Evolutionary conservation across 2,329 filamentous ascomycete species (phyloP), one percentile per base, ranked within the genome.

Genomic region (Macrophomina pseudophaseolina): DNA sequence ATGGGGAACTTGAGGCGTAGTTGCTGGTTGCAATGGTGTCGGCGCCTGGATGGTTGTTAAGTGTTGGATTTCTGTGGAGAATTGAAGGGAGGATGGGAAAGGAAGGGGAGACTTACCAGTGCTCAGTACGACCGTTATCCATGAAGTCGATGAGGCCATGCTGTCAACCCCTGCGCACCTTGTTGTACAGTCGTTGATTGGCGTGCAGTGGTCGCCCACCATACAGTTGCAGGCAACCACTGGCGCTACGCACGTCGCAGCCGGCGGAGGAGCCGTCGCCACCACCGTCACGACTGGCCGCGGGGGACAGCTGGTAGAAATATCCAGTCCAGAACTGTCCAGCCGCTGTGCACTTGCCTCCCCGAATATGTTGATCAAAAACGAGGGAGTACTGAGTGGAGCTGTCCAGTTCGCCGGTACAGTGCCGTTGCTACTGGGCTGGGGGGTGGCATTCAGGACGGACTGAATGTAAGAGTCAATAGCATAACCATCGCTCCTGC

Each of bases 371-470:
- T 35, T 32, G n/a, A 46, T 1, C 28, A 35, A 4, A n/a, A n/a
- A 3, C 7, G 54, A 18, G 1, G 54, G 23, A 14, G 18, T 32
- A 28, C 54, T 40, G 38, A 28, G 30, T 5, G 32, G 4, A 2
- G 28, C 12, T 23, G 23, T 33, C 40, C 23, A 46, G 44, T 56
- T 48, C n/a, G 51, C n/a, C 14, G 40, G 11, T 11, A 32, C 5
- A 12, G 75, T 75, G 14, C 74, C 76, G 1, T 77, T 77, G 3
- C 73, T 71, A 68, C 78, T 80, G 28, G 78, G 75, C 0, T 77
- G 72, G 65, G 75, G 77, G 52, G 30, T 33, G 14, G 30, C 42
- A 14, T 72, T 65, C 59, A 64, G 35, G 52, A 69, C 52, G 32
- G 64, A 18, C 18, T 69, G 44, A 7, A 66, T 40, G 38, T 33